Percentiles rank a stretch among this genome's conserved stretches.
Conservation (phyloP, 345 rosid species). For the Lepidium didymum region DNA sequence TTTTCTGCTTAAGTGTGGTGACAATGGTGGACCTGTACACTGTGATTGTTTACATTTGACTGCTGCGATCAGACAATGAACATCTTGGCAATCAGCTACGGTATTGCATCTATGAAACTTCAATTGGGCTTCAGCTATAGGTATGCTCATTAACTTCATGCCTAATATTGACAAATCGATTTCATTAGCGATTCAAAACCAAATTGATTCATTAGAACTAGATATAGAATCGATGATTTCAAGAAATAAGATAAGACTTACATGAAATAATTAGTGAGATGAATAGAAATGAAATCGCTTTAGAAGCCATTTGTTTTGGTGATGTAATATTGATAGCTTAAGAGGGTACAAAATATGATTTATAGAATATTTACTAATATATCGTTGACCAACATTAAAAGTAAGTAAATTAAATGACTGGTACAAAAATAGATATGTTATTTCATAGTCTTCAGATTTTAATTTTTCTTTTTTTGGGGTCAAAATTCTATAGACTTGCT, state of each 20-base stretch:
- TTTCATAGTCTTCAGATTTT: no score
- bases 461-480: no score
- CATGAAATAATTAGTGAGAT: conserved; percentile 13
- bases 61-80: neutral
- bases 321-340: neutral
- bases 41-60: neutral
- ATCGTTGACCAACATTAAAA: no score
- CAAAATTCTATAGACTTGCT: no score
- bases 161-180: neutral
- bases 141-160: neutral
- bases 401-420: no score
- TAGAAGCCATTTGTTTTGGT: conserved; percentile 12
- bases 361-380: neutral
- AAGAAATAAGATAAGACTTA: conserved; percentile 9
- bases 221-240: neutral
- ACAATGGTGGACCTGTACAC: neutral
- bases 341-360: neutral
- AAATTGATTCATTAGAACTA: neutral
- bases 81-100: neutral
- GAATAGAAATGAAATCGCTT: neutral
- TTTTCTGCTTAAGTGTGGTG: neutral
- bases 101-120: conserved; percentile 2
- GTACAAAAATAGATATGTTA: no score
- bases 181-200: neutral
- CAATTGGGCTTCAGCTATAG: neutral